Evolutionary conservation across 2,329 filamentous ascomycete species (phyloP).

Genomic region (Teratosphaeria epicoccoides): DNA sequence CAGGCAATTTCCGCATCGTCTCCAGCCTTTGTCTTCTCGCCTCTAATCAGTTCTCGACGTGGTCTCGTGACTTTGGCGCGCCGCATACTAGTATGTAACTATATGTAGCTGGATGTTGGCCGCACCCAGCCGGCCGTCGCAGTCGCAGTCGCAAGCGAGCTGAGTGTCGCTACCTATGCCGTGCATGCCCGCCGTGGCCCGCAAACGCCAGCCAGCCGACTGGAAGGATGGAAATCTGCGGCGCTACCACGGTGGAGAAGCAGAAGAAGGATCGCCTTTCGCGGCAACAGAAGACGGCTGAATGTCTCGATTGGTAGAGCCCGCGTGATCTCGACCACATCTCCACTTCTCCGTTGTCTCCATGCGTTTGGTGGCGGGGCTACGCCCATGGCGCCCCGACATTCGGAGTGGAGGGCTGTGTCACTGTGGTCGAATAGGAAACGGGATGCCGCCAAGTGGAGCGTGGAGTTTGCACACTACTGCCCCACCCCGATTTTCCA

Average conservation of each 20-base stretch:
- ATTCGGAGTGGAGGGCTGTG: neutral
- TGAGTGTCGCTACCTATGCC: neutral
- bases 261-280: neutral
- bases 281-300: neutral
- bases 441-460: neutral
- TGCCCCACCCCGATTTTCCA: neutral
- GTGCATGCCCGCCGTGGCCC: neutral
- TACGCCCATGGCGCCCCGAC: neutral
- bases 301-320: neutral
- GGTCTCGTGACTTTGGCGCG: neutral
- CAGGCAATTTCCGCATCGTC: neutral
- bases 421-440: neutral
- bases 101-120: neutral
- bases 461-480: no score
- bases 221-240: neutral
- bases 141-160: neutral
- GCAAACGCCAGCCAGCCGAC: neutral
- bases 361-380: neutral
- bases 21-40: neutral
- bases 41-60: neutral
- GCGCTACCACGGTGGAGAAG: neutral
- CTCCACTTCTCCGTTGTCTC: neutral
- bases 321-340: neutral
- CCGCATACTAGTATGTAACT: no score
- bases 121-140: neutral